Percentiles rank a stretch among this genome's conserved stretches.
Evolutionary conservation across 1,284 basidiomycete genomes (phyloP).

Genomic region (Irpex rosettiformis): DNA sequence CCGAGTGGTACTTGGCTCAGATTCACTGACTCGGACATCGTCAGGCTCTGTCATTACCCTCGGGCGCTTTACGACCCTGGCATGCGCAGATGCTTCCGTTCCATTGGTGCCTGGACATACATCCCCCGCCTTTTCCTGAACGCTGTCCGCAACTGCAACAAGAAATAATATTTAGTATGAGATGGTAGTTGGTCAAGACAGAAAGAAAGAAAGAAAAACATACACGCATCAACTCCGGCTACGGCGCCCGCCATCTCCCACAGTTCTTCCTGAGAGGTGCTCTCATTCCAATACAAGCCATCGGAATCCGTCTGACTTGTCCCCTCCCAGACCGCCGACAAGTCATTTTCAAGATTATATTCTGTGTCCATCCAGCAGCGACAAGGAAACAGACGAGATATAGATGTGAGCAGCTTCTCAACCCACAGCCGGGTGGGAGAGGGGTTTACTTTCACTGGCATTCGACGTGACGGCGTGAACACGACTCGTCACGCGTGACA

Average conservation of each 20-base stretch:
- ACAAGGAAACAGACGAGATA: background rate
- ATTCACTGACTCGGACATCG: background rate
- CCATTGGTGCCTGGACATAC: background rate
- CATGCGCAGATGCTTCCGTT: background rate
- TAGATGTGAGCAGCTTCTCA: background rate
- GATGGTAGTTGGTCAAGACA: too few species aligned
- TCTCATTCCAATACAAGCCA: background rate
- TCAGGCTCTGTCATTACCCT: background rate
- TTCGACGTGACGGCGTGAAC: background rate
- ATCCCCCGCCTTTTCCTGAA: background rate
- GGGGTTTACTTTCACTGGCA: too few species aligned
- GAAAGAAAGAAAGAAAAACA: background rate
- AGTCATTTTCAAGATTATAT: background rate
- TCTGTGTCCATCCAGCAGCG: background rate
- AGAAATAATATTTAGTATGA: too few species aligned
- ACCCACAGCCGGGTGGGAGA: background rate
- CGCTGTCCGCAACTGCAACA: too few species aligned
- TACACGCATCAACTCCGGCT: background rate
- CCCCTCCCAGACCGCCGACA: background rate
- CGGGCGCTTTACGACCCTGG: background rate
- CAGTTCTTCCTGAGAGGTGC: background rate
- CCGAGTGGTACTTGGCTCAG: background rate
- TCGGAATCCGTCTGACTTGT: constrained; percentile 1
- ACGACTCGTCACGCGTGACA: background rate
- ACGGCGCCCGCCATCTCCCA: background rate